Base-by-base conservation (phyloP, 1,284 basidiomycete genomes). In the Ceratobasidium sp. region DNA sequence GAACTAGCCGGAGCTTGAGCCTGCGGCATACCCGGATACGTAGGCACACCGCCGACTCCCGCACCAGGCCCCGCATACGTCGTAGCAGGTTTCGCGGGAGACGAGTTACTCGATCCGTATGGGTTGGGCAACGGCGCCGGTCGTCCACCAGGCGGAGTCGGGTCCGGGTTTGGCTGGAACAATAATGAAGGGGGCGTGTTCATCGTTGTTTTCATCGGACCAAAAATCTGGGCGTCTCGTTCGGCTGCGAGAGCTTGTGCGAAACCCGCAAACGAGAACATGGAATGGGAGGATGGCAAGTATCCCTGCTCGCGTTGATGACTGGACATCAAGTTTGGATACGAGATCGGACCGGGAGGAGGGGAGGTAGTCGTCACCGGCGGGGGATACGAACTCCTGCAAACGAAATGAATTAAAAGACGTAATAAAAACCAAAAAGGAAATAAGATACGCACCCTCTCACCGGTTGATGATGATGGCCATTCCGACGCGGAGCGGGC, bases 221-320 rank as follows among this genome's bases (percentile, higher is more conserved):
- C 71, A 67, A 64, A 78, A 48, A 80, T 83, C 79, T 82, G 81
- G 17, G 78, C 82, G 61, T 75, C 73, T 40, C 71, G 59, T 48
- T 75, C 73, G 46, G 73, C 73, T 6, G 62, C 64, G 1, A 75
- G 57, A 38, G 62, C 73, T 15, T 50, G 48, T 2, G 73, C 73
- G 48, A 75, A 61, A 12, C 73, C 73, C 4, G 73, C 73, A 56
- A 75, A 66, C 26, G 73, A 75, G 82, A 90, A 89, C 88, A 90
- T 90, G 59, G 90, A 90, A 78, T 86, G 86, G 13, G 89, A 80
- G 28, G 89, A 89, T 23, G 89, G 90, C n/a, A 86, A 84, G 79
- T 93, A 93, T 12, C 92, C 92, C 81, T 93, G 92, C 62, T 85
- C 87, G 79, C 89, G 88, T 83, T 93, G 92, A 80, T 93, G 91